Base-by-base conservation (phyloP, 169 alveolate genomes). In the Eimeria maxima region DNA sequence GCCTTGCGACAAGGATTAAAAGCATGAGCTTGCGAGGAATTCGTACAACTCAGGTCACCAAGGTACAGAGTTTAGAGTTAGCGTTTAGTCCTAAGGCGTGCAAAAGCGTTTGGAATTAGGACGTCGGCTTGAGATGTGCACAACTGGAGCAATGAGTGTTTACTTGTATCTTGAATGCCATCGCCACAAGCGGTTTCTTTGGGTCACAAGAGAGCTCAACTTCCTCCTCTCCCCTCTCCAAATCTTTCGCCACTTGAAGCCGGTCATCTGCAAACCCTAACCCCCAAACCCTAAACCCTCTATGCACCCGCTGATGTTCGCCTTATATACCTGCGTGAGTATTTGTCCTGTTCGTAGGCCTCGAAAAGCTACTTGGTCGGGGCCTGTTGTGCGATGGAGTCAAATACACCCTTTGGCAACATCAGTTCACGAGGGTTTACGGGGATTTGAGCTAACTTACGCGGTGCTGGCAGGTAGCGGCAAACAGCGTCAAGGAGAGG, bases 111-210 rank as follows among this genome's bases (percentile, higher is more conserved):
- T 65, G 22, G 69, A 57, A 16, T 16, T 57, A 57, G 69, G 69
- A 24, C 20, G 13, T 57, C 11, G 60, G 60, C 20, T 53, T 53
- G 11, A 53, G 60, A 14, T 33, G 38, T 33, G 60, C 16, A 0
- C 16, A 11, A 53, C 1, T 1, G 60, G 16, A 14, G 16, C 69
- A 22, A 45, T 11, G 67, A 27, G 24, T 24, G 44, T 95, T 97
- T 95, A 98, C 99, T 90, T 98, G 99, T 20, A 99, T 98, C 92
- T 99, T 98, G 96, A 99, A 99, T 13, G 99, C 99, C 67, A 98
- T 97, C 33, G 99, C 99, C 60, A 99, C 99, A 90, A 99, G 98
- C 0, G 99, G 99, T 78, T 97, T 96, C 96, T 97, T 98, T 45
- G 97, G 97, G 74, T 97, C 97, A 42, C 97, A 96, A 42, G 93